These are phyloP conservation scores for Botrytis sinoallii DNA, from an alignment of 2,329 filamentous ascomycete species.

Conservation along the genomic window DNA sequence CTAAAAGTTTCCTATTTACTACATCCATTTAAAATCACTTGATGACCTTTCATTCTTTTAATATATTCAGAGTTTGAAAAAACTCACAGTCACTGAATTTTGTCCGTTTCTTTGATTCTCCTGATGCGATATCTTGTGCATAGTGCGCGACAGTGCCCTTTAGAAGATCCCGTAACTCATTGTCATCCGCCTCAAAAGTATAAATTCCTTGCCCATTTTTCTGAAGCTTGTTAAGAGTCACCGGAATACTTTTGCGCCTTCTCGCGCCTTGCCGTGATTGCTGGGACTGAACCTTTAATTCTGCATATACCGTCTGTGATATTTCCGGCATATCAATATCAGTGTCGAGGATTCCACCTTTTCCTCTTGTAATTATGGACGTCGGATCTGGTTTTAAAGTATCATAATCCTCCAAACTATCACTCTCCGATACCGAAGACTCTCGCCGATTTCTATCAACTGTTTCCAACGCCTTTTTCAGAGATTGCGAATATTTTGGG, in stretches of 20 bases:
- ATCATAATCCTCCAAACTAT: conserved; percentile 37
- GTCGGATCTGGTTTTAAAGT: conserved; percentile 31
- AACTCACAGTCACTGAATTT: conserved; percentile 44
- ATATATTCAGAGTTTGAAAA: background rate
- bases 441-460: conserved; percentile 16
- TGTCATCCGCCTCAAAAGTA: conserved; percentile 33
- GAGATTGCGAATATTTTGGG: conserved; percentile 27
- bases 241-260: conserved; percentile 33
- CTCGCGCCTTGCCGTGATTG: conserved; percentile 20
- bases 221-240: conserved; percentile 33
- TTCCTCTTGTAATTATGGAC: conserved; percentile 35
- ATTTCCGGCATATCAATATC: conserved; percentile 22
- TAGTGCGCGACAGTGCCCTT: conserved; percentile 30
- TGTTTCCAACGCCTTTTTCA: conserved; percentile 32
- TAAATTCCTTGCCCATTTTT: conserved; percentile 32
- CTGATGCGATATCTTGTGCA: conserved; percentile 29
- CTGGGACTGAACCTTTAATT: conserved; percentile 20
- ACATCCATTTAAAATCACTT: background rate
- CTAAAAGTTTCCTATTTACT: background rate
- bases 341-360: conserved; percentile 38
- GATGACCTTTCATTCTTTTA: background rate
- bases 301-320: conserved; percentile 27
- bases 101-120: conserved; percentile 29
- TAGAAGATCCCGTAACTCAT: conserved; percentile 32
- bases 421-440: conserved; percentile 26